phyloP scores from a whole-genome alignment of 2,329 filamentous ascomycete genomes.

The Alternaria solani region DNA sequence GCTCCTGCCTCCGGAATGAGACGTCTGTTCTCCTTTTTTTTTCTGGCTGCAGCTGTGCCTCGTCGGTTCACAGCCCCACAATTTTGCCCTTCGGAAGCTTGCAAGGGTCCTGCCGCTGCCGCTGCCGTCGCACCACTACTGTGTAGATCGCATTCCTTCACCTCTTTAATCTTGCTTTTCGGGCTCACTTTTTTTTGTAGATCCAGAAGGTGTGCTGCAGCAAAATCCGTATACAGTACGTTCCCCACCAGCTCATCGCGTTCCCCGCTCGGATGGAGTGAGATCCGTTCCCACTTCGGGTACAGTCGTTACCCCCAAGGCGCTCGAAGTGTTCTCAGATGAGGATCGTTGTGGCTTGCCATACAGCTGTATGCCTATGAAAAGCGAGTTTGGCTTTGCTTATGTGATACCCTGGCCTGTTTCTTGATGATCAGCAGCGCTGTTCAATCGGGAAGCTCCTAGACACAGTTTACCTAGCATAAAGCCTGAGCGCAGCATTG shows the following conservation, averaged over 20 bases:
- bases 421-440: neutral
- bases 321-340: neutral
- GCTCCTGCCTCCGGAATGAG: neutral
- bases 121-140: neutral
- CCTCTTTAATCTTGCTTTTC: neutral
- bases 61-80: neutral
- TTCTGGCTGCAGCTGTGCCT: neutral
- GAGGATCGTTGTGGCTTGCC: neutral
- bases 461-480: neutral
- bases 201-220: neutral
- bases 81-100: constrained; percentile 2
- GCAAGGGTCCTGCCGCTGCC: neutral
- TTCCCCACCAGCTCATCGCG: neutral
- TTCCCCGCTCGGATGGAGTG: neutral
- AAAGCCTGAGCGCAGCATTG: neutral
- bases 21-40: neutral
- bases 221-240: neutral
- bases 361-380: neutral
- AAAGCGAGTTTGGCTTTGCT: neutral
- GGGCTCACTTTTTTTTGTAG: neutral
- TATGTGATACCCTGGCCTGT: neutral
- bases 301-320: neutral
- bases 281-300: neutral
- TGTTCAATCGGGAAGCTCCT: neutral
- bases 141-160: neutral